Evolutionary conservation across 148 eudicot genomes (phyloP), one percentile per base, ranked within the genome.

Genomic region (Vaccinium macrocarpon): DNA sequence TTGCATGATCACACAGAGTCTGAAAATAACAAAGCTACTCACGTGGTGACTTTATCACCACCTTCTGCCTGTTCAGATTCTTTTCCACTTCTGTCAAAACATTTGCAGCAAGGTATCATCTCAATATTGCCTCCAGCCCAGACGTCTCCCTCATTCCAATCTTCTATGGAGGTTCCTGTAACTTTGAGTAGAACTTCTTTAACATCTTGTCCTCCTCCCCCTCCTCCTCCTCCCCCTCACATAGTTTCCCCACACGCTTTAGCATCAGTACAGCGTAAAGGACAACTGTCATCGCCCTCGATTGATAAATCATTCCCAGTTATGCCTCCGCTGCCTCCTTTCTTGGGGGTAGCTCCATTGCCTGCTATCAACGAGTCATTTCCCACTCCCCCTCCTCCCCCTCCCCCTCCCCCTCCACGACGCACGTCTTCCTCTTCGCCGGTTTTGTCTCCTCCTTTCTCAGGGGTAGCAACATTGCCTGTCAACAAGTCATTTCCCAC

Each of bases 1-100:
- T 85, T 95, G 89, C 91, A 88, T 9, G 97, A 93, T 61, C 89
- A 90, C 84, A 85, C 78, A 83, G 84, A 86, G 61, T 85, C 82
- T 14, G 86, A 84, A 64, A 78, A 53, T 82, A 90, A 88, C 62
- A 82, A 77, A 51, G 79, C 68, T 79, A 74, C 85, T 42, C 85
- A 74, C 73, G n/a, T 71, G 29, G 86, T 85, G 70, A 85, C 78
- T 15, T 66, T 27, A 42, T 85, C 90, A 77, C 85, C 83, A 49
- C 50, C 86, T 75, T 71, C 82, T 82, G 72, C 88, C 77, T 55
- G 85, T 77, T 87, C 86, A 81, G 88, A 82, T 78, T 82, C 87
- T 84, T 78, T 73, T 83, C 64, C 88, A 78, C 86, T 78, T 74
- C 76, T 38, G 29, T 75, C 84, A 77, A 86, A 82, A 70, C 79